Conservation (phyloP, 345 rosid genomes). For the Corymbia maculata region DNA sequence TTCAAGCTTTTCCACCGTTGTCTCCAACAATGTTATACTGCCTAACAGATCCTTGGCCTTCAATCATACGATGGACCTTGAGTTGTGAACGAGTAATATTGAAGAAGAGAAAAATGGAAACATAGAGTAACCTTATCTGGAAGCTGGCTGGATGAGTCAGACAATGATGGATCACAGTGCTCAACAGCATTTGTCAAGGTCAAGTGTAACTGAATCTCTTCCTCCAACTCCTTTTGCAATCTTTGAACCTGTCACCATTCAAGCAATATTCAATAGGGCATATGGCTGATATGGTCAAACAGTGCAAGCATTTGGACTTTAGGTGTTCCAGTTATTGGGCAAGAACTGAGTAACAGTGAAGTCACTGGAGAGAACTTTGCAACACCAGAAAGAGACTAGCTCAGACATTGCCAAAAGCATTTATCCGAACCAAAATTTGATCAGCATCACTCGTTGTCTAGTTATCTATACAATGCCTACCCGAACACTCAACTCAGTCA, state of each 20-base stretch:
- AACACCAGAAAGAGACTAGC: not conserved
- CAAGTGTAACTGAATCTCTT: conserved; percentile 56
- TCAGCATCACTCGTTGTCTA: not conserved
- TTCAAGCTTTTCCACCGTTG: conserved; percentile 72
- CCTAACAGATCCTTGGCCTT: conserved; percentile 78
- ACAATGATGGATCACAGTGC: conserved; percentile 33
- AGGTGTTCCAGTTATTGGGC: not conserved
- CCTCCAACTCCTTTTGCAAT: conserved; percentile 65
- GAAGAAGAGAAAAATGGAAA: not conserved
- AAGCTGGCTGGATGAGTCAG: conserved; percentile 49
- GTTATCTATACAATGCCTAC: not conserved
- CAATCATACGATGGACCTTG: not conserved
- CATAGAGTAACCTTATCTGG: conserved; percentile 49
- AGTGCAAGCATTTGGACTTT: not conserved
- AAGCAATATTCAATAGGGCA: not conserved
- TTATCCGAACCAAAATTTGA: not conserved
- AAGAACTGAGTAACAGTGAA: not conserved
- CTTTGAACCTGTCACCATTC: conserved; percentile 41
- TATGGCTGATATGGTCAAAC: not conserved
- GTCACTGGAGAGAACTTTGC: not conserved
- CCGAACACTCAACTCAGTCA: not conserved
- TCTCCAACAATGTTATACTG: conserved; percentile 58
- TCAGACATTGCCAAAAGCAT: not conserved
- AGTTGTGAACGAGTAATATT: not conserved
- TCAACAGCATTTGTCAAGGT: conserved; percentile 66